Base-by-base conservation (phyloP, 1,284 basidiomycete genomes). In the Melampsora larici-populina region DNA sequence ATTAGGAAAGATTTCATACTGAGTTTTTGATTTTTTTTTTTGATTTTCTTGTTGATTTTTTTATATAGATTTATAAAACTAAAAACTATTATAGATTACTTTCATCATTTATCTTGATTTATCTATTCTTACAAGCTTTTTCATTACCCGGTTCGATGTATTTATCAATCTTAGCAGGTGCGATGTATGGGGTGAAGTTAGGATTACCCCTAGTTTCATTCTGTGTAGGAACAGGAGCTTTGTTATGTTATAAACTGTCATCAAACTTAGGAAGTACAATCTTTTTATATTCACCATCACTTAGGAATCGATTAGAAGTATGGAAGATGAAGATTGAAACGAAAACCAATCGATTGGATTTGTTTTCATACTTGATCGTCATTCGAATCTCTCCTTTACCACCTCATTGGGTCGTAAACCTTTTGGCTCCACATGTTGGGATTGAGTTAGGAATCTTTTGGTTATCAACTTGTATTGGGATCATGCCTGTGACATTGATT, bases 121-220 rank as follows among this genome's bases (percentile, higher is more conserved):
- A 97, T 84, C 88, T 98, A 80, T 99, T 97, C 85, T 87, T 98
- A 4, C 96, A 99, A 86, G 93, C 94, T 0, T 99, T 98, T 85
- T 94, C 93, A 1, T 88, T 99, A 6, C 96, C 96, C 0, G 96
- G 96, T 0, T 96, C 93, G 29, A 98, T 98, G 95, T 99, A 99
- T 84, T 89, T 99, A 79, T 94, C 93, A 70, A 97, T 98, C 82
- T 89, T 98, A 9, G 94, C 92, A 17, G 96, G 96, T 43, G 96
- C 96, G 0, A 90, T 98, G 7, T 99, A 94, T 89, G 95, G 96
- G 48, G 90, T 97, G n/a, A 86, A 92, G 0, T 85, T 90, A 8
- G 95, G 95, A 0, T 87, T 98, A 1, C 90, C 93, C 0, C 87
- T 98, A n/a, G 92, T 92, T 7, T 98, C 95, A 82, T 88, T 91